Evolutionary conservation across 1,139 yeast genomes (phyloP).

Genomic region (Hansenula anomala): DNA sequence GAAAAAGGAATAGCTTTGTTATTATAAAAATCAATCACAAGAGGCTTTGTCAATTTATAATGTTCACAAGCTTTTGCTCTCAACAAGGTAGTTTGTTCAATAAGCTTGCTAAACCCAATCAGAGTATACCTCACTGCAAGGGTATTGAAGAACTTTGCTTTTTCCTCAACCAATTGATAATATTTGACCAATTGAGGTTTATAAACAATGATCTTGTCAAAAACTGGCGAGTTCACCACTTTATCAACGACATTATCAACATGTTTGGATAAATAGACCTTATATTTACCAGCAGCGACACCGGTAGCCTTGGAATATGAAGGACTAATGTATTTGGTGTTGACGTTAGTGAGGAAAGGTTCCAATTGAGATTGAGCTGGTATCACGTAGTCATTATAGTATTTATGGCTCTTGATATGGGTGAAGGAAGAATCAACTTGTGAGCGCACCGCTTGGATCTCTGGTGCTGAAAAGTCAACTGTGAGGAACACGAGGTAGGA

Average conservation of each 20-base stretch:
- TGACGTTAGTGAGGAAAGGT: conserved; percentile 8
- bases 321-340: conserved; percentile 10
- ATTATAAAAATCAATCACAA: conserved; percentile 5
- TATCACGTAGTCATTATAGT: conserved; percentile 14
- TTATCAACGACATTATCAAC: conserved; percentile 4
- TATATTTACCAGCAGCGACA: conserved; percentile 8
- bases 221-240: conserved; percentile 8
- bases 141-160: background rate
- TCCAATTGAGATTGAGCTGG: conserved; percentile 10
- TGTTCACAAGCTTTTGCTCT: background rate
- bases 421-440: background rate
- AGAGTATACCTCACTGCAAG: background rate
- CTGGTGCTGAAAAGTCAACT: background rate
- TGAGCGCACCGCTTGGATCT: background rate
- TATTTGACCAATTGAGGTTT: conserved; percentile 3
- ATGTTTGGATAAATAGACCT: conserved; percentile 10
- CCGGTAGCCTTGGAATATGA: conserved; percentile 2
- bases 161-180: background rate
- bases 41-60: conserved; percentile 2
- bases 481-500: background rate
- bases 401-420: conserved; percentile 5
- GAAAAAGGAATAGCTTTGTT: conserved; percentile 6
- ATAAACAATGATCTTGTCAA: conserved; percentile 1
- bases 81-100: background rate
- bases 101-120: background rate